A percentile compares a stretch with the other conserved stretches of the same genome.
Conservation (phyloP, 2,329 filamentous ascomycete genomes). For the Aspergillus quadrilineatus region DNA sequence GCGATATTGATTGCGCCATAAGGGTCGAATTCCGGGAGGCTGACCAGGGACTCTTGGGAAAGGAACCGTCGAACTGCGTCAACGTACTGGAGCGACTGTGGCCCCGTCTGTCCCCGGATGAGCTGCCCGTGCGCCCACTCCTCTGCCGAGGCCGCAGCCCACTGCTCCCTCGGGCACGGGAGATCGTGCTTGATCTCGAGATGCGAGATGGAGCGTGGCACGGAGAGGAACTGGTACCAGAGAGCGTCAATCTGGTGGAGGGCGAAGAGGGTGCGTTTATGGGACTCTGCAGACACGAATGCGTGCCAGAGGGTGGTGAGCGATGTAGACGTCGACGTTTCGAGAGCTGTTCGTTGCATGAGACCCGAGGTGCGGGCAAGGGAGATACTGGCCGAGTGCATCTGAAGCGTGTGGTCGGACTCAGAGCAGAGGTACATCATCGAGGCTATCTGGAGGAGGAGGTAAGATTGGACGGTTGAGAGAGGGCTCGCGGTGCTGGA, state of each 20-base stretch:
- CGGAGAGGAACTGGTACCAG: slow-evolving; percentile 45
- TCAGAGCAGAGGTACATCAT: slow-evolving; percentile 45
- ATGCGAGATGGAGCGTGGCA: slow-evolving; percentile 31
- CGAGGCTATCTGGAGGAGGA: slow-evolving; percentile 44
- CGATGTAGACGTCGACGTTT: slow-evolving; percentile 27
- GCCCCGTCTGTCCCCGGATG: slow-evolving; percentile 27
- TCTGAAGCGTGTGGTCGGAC: slow-evolving; percentile 38
- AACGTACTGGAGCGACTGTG: slow-evolving; percentile 31
- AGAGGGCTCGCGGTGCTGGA: slow-evolving; percentile 22
- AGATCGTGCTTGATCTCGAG: slow-evolving; percentile 49
- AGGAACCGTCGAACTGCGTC: slow-evolving; percentile 42
- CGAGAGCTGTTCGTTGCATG: slow-evolving; percentile 31
- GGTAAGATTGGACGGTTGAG: slow-evolving; percentile 38
- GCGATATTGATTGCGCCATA: slow-evolving; percentile 46
- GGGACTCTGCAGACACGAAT: slow-evolving; percentile 40
- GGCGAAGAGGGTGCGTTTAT: slow-evolving; percentile 46
- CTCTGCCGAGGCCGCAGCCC: slow-evolving; percentile 39
- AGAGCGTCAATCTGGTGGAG: slow-evolving; percentile 46
- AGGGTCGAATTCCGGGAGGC: slow-evolving; percentile 38
- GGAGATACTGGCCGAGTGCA: slow-evolving; percentile 44
- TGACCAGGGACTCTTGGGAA: slow-evolving; percentile 27
- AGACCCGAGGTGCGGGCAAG: slow-evolving; percentile 37
- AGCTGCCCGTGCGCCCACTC: slow-evolving; percentile 30
- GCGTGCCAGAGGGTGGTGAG: slow-evolving; percentile 42
- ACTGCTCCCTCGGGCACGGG: slow-evolving; percentile 41